phyloP scores from a whole-genome alignment of 106 monocot species.

The Cymbidium sinense region DNA sequence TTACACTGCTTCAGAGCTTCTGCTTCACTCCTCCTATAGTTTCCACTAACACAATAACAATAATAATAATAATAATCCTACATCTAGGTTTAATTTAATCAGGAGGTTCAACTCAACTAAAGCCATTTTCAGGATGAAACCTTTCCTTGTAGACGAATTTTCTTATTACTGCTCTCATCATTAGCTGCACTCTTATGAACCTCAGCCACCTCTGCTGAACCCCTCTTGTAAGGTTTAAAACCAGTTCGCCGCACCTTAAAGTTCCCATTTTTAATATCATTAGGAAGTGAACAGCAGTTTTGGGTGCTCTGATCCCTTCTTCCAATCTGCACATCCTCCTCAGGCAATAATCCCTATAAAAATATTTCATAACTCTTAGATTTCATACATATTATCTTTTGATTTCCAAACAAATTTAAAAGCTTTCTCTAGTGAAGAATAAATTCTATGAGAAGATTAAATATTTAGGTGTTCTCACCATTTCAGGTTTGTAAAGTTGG shows the following conservation, averaged over 20 bases:
- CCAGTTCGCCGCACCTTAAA: slow-evolving; percentile 46
- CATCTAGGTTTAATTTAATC: no score
- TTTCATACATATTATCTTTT: no score
- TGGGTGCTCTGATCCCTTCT: background rate
- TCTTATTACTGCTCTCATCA: slow-evolving; percentile 55
- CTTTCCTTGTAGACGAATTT: slow-evolving; percentile 53
- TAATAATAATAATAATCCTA: no score
- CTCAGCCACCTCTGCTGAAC: slow-evolving; percentile 57
- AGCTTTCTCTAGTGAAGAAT: no score
- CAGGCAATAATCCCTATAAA: background rate
- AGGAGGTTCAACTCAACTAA: no score
- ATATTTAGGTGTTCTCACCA: background rate
- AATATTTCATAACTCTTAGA: background rate
- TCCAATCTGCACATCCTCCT: background rate
- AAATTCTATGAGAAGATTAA: no score
- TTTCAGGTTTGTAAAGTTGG: slow-evolving; percentile 13
- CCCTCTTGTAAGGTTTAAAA: slow-evolving; percentile 94
- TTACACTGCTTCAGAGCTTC: no score
- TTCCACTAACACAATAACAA: no score
- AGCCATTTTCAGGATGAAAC: slow-evolving; percentile 30
- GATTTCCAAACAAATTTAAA: no score
- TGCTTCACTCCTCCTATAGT: no score
- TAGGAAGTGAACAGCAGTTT: slow-evolving; percentile 1
- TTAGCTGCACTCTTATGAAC: slow-evolving; percentile 18
- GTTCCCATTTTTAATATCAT: slow-evolving; percentile 27